A percentile compares a stretch with the other conserved stretches of the same genome.
Evolutionary conservation across 1,284 basidiomycete species (phyloP).

Genomic region (Inonotus obliquus): DNA sequence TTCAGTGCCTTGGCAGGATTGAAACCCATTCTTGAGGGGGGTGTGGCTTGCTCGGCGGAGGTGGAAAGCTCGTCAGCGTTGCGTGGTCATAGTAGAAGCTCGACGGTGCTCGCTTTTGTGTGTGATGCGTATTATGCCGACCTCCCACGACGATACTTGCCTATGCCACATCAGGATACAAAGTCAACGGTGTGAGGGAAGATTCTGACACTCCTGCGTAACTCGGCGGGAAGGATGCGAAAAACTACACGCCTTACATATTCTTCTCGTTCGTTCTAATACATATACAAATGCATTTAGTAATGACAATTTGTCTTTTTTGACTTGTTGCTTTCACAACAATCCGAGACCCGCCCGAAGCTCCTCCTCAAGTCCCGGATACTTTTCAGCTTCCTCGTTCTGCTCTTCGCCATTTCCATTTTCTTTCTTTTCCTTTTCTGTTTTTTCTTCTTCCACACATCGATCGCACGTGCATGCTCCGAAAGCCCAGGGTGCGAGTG

Average conservation of each 20-base stretch:
- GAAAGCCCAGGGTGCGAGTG: conserved; percentile 73
- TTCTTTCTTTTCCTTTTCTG: conserved; percentile 33
- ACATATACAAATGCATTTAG: too few relatives aligned
- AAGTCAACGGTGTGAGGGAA: too few relatives aligned
- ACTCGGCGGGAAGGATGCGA: too few relatives aligned
- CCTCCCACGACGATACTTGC: too few relatives aligned
- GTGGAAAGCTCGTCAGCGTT: background rate
- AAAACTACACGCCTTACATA: too few relatives aligned
- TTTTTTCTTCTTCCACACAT: conserved; percentile 45
- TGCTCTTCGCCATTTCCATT: conserved; percentile 20
- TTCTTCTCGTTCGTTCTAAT: too few relatives aligned
- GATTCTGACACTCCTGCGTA: too few relatives aligned
- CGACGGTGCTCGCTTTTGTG: background rate
- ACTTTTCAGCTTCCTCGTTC: conserved; percentile 14
- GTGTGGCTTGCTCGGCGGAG: background rate
- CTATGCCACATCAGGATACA: too few relatives aligned
- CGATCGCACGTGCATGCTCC: conserved; percentile 62
- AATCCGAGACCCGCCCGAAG: conserved; percentile 8
- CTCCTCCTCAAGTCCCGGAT: conserved; percentile 11
- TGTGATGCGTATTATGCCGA: too few relatives aligned
- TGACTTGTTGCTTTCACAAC: background rate
- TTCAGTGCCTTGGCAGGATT: background rate
- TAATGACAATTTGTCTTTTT: too few relatives aligned
- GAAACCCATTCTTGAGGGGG: background rate
- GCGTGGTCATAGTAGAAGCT: background rate